These are phyloP conservation scores for Rhizophora apiculata DNA, from an alignment of 345 rosid genomes.

Conservation along the genomic window DNA sequence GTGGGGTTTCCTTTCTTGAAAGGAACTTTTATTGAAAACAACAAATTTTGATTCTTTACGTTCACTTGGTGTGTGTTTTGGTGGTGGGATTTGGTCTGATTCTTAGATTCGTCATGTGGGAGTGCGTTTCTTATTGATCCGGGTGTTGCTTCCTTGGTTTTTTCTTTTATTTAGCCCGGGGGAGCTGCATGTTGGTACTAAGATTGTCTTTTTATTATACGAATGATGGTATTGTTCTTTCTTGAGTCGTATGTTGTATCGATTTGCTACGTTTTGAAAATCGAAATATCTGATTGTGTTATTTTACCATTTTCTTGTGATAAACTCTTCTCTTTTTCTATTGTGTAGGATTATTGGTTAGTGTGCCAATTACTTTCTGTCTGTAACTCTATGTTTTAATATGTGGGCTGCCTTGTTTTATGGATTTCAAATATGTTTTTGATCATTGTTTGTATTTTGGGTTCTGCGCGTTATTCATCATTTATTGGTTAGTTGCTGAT, in stretches of 20 bases:
- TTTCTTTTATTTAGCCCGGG: constrained; percentile 19
- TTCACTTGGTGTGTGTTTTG: constrained; percentile 3
- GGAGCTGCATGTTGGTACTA: constrained; percentile 9
- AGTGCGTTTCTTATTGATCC: constrained; percentile 17
- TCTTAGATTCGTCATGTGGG: constrained; percentile 1
- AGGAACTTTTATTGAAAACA: constrained; percentile 1
- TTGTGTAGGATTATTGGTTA: constrained; percentile 5
- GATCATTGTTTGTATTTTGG: background rate
- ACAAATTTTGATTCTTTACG: constrained; percentile 1
- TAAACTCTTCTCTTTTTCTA: background rate
- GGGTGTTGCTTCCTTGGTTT: constrained; percentile 7
- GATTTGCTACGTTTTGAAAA: constrained; percentile 18
- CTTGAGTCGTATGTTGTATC: constrained; percentile 3
- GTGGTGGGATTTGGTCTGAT: constrained; percentile 35
- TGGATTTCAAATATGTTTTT: background rate
- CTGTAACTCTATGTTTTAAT: background rate
- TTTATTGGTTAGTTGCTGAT: background rate
- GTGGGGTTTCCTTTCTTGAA: constrained; percentile 1
- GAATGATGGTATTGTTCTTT: background rate
- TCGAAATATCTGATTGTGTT: constrained; percentile 3
- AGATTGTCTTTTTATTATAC: constrained; percentile 10
- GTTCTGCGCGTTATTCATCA: background rate
- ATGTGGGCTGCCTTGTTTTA: background rate
- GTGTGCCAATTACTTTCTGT: background rate
- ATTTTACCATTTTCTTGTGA: background rate